A percentile compares a stretch with the other conserved stretches of the same genome.
Conservation (phyloP, 352 stramenopile genomes). For the Pythium insidiosum region DNA sequence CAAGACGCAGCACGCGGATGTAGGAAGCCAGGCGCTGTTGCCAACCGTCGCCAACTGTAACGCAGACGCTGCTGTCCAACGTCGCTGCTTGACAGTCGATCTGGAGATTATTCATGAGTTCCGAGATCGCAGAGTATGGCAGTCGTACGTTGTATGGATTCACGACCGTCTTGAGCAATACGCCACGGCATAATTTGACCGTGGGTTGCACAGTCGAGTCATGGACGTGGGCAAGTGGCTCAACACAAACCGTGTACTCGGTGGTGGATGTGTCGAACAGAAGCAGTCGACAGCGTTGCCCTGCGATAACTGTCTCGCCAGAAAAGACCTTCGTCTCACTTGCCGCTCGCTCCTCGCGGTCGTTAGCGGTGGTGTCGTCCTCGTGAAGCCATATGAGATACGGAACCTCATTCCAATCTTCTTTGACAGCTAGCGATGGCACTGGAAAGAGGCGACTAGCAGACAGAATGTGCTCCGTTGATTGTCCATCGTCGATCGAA, state of each 20-base stretch:
- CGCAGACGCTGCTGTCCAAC: no score
- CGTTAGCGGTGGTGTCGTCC: background rate
- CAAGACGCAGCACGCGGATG: conserved; percentile 33
- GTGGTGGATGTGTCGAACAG: background rate
- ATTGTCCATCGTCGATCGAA: no score
- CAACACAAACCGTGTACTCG: conserved; percentile 5
- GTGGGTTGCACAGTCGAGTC: background rate
- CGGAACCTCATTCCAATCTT: background rate
- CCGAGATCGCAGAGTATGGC: conserved; percentile 29
- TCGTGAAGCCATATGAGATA: background rate
- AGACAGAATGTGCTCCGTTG: background rate
- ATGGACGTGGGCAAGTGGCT: no score
- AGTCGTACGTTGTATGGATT: conserved; percentile 43
- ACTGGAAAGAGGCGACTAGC: background rate
- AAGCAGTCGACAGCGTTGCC: background rate
- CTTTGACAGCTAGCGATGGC: background rate
- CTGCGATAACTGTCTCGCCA: no score
- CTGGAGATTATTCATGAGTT: conserved; percentile 24
- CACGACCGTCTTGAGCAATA: conserved; percentile 30
- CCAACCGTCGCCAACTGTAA: no score
- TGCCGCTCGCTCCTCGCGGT: no score
- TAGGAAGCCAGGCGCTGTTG: conserved; percentile 27
- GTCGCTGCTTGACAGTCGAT: no score
- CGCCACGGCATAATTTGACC: background rate
- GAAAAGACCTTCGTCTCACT: no score